Evolutionary conservation across 129 eudicot species (phyloP).

Genomic region (Centrapalus pauciflorus): DNA sequence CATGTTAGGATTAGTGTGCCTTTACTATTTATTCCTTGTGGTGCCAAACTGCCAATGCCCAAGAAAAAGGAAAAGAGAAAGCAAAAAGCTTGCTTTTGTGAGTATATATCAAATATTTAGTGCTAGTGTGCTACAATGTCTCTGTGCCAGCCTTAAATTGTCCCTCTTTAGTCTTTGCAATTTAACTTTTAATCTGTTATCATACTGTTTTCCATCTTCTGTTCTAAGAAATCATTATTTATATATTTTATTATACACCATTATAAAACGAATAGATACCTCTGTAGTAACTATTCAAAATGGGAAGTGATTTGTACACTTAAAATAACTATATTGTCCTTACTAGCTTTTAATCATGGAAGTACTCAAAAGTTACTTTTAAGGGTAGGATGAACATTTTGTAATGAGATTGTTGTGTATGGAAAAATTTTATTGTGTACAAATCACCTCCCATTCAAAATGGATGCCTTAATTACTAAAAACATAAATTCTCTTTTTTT

Average conservation of each 20-base stretch:
- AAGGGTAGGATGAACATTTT: no score
- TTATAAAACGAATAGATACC: neutral
- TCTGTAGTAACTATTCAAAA: no score
- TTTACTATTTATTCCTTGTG: slow-evolving; percentile 28
- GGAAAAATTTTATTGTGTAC: no score
- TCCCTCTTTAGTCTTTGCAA: neutral
- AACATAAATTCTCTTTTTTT: no score
- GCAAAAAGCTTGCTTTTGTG: slow-evolving; percentile 41
- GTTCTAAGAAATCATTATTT: slow-evolving; percentile 2
- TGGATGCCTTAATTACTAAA: no score
- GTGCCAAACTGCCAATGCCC: slow-evolving; percentile 18
- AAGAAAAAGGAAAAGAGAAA: slow-evolving; percentile 27
- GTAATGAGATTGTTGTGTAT: no score
- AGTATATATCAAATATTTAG: slow-evolving; percentile 24
- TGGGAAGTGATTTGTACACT: no score
- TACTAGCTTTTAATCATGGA: no score
- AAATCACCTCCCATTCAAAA: no score
- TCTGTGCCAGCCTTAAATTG: slow-evolving; percentile 31
- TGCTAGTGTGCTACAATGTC: slow-evolving; percentile 22
- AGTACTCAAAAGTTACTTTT: no score
- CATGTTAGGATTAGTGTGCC: slow-evolving; percentile 14
- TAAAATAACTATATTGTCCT: no score
- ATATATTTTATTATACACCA: neutral
- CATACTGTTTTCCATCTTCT: slow-evolving; percentile 22
- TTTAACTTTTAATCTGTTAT: slow-evolving; percentile 14